A percentile compares a stretch with the other conserved stretches of the same genome.
Conservation (phyloP, 768 basidiomycete species). For the Cantharellus anzutake region DNA sequence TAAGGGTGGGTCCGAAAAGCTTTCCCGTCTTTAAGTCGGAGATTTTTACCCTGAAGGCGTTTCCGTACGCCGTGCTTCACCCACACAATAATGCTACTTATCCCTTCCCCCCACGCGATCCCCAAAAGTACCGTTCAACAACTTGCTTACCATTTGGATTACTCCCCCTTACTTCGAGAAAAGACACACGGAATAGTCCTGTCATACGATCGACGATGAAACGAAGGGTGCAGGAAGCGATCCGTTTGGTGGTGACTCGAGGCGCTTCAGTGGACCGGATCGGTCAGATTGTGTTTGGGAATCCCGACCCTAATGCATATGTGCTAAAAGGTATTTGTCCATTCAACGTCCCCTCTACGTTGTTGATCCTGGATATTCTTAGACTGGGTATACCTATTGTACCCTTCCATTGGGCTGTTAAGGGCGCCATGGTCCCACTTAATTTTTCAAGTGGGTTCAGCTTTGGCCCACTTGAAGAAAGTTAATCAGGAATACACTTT, state of each 20-base stretch:
- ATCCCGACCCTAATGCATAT: neutral
- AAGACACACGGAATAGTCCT: neutral
- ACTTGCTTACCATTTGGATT: neutral
- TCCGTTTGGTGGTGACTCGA: neutral
- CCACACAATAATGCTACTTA: neutral
- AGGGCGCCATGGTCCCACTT: neutral
- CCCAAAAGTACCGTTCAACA: no score
- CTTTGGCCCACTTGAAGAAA: neutral
- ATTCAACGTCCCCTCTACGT: neutral
- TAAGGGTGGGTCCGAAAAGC: neutral
- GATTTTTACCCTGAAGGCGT: neutral
- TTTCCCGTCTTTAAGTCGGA: neutral
- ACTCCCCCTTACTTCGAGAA: neutral
- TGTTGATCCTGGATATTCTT: neutral
- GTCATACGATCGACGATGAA: neutral
- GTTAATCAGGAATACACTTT: neutral
- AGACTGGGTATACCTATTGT: conserved; percentile 1
- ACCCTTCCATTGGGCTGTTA: neutral
- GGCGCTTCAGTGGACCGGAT: neutral
- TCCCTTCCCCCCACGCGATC: neutral
- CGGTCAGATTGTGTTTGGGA: neutral
- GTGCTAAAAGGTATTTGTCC: neutral
- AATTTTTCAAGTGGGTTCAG: neutral
- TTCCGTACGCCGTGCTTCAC: neutral
- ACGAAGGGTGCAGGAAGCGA: neutral